phyloP scores from a whole-genome alignment of 768 basidiomycete species.

The Dioszegia hungarica region DNA sequence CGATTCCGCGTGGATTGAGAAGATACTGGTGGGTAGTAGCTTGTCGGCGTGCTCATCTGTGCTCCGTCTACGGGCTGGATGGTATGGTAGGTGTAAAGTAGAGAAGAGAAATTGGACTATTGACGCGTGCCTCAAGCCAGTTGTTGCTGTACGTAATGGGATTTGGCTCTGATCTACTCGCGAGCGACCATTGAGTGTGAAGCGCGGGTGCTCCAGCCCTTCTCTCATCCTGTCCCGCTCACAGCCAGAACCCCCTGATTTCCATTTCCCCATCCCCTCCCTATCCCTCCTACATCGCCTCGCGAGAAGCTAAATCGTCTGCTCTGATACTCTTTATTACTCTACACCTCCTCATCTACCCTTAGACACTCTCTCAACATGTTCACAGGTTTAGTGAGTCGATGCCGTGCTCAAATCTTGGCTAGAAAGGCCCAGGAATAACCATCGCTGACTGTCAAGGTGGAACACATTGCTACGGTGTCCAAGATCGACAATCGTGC shows the following conservation, averaged over 20 bases:
- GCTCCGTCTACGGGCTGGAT: background rate
- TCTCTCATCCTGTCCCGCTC: background rate
- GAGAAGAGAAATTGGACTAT: background rate
- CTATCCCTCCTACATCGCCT: background rate
- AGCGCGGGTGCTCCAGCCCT: too few relatives aligned
- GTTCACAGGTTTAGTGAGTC: conserved; percentile 22
- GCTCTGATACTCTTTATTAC: too few relatives aligned
- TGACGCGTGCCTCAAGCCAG: too few relatives aligned
- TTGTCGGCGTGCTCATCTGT: background rate
- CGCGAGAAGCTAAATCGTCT: conserved; percentile 8
- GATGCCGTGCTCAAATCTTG: background rate
- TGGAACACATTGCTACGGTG: conserved; percentile 83
- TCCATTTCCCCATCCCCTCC: background rate
- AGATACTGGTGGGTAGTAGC: background rate
- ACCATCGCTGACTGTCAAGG: conserved; percentile 53
- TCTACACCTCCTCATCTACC: background rate
- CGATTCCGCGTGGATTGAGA: background rate
- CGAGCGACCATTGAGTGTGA: too few relatives aligned
- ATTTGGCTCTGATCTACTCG: too few relatives aligned
- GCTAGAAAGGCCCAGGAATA: background rate
- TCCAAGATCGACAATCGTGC: conserved; percentile 52
- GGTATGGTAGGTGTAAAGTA: background rate
- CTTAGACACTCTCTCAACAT: too few relatives aligned
- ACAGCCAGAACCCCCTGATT: background rate
- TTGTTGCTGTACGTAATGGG: too few relatives aligned